These are phyloP conservation scores for Phytophthora agathidicida DNA, from an alignment of 352 stramenopile genomes.

Conservation along the genomic window DNA sequence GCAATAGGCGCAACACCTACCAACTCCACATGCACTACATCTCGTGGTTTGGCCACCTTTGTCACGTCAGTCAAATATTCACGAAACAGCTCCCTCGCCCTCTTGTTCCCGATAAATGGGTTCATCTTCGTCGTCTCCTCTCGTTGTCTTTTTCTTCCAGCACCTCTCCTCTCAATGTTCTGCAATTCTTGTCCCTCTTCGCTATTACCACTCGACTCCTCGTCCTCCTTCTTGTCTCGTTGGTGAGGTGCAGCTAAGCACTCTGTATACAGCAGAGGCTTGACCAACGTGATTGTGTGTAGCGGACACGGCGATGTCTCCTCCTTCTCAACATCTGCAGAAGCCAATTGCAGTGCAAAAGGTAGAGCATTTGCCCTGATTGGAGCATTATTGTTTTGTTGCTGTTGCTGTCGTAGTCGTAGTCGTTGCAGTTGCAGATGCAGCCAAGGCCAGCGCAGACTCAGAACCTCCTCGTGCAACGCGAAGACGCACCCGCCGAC, in stretches of 20 bases:
- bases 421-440: constrained; percentile 33
- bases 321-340: not conserved
- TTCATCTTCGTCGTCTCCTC: not conserved
- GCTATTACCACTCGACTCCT: constrained; percentile 1
- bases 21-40: constrained; percentile 49
- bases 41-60: not conserved
- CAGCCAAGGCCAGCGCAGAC: constrained; percentile 39
- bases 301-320: constrained; percentile 8
- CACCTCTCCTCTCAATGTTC: not conserved
- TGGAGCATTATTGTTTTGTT: not conserved
- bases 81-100: constrained; percentile 16
- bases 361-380: not conserved
- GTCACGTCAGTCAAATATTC: not conserved
- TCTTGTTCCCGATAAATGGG: constrained; percentile 2
- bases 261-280: constrained; percentile 21
- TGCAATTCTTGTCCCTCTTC: not conserved
- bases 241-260: constrained; percentile 15
- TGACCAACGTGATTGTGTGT: constrained; percentile 25
- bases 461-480: constrained; percentile 38
- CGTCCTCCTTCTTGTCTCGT: not conserved
- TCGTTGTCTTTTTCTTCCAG: constrained; percentile 13
- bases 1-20: constrained; percentile 31
- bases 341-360: constrained; percentile 15
- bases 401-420: constrained; percentile 27
- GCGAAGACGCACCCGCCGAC: constrained; percentile 56